Evolutionary conservation across 2,329 filamentous ascomycete genomes (phyloP).

Genomic region (Aureobasidium leucospermi): DNA sequence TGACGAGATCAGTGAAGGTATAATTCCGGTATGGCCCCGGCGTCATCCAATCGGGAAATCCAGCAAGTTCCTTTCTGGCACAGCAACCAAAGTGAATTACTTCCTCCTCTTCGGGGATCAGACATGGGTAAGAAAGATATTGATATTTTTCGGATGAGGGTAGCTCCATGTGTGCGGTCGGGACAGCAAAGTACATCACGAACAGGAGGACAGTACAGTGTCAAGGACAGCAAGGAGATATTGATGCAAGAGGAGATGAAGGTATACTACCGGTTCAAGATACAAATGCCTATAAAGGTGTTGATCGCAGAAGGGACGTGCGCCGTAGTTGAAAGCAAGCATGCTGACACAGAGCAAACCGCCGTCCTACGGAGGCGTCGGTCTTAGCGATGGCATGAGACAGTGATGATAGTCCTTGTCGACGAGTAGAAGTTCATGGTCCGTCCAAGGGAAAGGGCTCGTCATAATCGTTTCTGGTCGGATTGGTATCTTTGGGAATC

Average conservation of each 20-base stretch:
- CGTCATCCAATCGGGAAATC: not conserved
- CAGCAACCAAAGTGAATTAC: not conserved
- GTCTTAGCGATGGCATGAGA: not conserved
- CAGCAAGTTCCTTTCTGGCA: not conserved
- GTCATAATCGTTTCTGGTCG: slow-evolving; percentile 12
- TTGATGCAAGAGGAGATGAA: not conserved
- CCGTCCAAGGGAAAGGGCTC: not conserved
- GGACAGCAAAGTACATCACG: not conserved
- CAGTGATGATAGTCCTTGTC: not conserved
- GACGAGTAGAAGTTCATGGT: not conserved
- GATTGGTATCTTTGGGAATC: slow-evolving; percentile 13
- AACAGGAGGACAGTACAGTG: not conserved
- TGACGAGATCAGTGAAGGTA: not conserved
- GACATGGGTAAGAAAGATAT: not conserved
- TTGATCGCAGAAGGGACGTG: not conserved
- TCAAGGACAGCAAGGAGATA: not conserved
- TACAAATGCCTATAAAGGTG: slow-evolving; percentile 3
- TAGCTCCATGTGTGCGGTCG: not conserved
- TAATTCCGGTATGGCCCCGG: not conserved
- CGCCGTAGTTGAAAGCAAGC: slow-evolving; percentile 2
- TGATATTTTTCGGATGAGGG: not conserved
- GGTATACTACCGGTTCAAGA: slow-evolving; percentile 1
- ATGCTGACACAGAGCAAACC: slow-evolving; percentile 8
- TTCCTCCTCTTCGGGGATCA: not conserved
- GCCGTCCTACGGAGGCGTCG: not conserved